These are phyloP conservation scores for Citeromyces hawaiiensis DNA, from an alignment of 1,139 yeast species.

Conservation along the genomic window DNA sequence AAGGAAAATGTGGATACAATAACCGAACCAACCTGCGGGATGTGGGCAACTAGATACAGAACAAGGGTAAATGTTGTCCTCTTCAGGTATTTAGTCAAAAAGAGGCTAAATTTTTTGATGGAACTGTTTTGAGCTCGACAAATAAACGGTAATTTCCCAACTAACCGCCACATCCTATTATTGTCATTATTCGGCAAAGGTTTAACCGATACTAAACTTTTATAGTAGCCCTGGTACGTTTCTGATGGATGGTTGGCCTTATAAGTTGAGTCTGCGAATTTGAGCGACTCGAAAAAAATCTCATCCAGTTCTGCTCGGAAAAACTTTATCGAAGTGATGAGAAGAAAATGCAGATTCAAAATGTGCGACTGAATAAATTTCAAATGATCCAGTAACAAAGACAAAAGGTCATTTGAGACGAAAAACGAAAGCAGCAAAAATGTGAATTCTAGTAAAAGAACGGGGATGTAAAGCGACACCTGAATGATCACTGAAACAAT, in stretches of 20 bases:
- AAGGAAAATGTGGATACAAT: constrained; percentile 29
- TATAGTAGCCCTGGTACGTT: constrained; percentile 9
- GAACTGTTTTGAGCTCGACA: background rate
- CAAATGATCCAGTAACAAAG: constrained; percentile 9
- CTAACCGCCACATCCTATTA: constrained; percentile 11
- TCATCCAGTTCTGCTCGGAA: constrained; percentile 25
- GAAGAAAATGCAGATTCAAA: constrained; percentile 28
- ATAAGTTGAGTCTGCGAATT: constrained; percentile 26
- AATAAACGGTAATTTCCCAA: background rate
- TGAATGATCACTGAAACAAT: constrained; percentile 24
- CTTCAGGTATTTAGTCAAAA: constrained; percentile 1
- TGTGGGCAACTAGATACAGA: constrained; percentile 14
- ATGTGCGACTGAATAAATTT: constrained; percentile 22
- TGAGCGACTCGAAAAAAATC: constrained; percentile 25
- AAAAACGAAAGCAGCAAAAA: constrained; percentile 7
- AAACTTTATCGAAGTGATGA: constrained; percentile 24
- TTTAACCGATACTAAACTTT: background rate
- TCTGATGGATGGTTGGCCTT: constrained; percentile 21
- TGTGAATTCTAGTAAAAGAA: constrained; percentile 8
- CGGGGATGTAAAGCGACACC: constrained; percentile 22
- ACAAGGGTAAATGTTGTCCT: constrained; percentile 6
- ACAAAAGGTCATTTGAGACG: constrained; percentile 3
- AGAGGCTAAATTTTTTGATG: constrained; percentile 4
- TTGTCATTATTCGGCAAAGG: constrained; percentile 3
- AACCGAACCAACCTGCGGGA: constrained; percentile 26